Evolutionary conservation across 176 grass and related monocot species (phyloP), one percentile per base, ranked within the genome.

Genomic region (Avena sativa): DNA sequence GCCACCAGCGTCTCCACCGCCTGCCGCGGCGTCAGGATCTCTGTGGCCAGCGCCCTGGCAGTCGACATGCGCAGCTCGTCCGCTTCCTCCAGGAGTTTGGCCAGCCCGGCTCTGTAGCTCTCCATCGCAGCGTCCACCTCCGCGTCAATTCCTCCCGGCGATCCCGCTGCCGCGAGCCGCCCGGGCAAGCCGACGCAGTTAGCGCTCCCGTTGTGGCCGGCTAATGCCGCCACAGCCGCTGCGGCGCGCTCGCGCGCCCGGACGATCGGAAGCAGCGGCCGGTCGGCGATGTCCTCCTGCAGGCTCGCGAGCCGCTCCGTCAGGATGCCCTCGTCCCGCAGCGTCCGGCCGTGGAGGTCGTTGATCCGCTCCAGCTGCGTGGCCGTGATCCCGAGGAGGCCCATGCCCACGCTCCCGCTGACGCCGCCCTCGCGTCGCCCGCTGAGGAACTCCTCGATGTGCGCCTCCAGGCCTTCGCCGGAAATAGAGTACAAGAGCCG

Each of bases 271-370:
- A 97, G 82, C n/a, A 97, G 87, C 57, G 95, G 93, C 46, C 59
- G 79, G 87, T 92, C 93, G 23, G 93, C 91, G 80, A 97, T 10
- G 79, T 84, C 83, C 83, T 97, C 95, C 59, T 95, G 93, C 69
- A 93, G 79, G 3, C 80, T 95, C 2, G 95, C 93, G 15, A 89
- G 79, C 2, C 79, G 80, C 0, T 92, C 67, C 5, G 93, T 74
- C 30, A 97, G 86, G 2, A 46, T 46, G 17, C 86, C 66, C 85
- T 97, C 95, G 4, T 88, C 85, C 53, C 16, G 84, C 56, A 97
- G 50, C 4, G 89, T 93, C 32, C 89, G 81, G 23, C 74, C 10
- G 80, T 97, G 93, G 85, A 97, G 93, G 9, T 87, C 85, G 71
- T 93, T 92, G 55, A 93, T 47, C 19, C 30, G 79, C n/a, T 30